Conservation (phyloP, 1,284 basidiomycete species). For the Rugosomyces carneus region DNA sequence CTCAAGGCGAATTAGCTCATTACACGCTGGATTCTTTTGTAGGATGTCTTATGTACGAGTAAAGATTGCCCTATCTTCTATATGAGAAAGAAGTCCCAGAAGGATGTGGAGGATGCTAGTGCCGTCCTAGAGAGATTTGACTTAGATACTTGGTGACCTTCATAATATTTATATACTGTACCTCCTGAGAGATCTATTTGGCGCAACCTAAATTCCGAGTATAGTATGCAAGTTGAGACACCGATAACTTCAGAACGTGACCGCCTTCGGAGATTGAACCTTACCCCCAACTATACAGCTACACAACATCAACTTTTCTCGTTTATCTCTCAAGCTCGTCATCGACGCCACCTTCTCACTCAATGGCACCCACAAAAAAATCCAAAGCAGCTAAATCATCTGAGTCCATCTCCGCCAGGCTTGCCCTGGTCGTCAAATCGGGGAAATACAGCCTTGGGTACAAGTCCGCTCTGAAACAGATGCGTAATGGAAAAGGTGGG, state of each 20-base stretch:
- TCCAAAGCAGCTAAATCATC: constrained; percentile 87
- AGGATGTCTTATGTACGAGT: constrained; percentile 95
- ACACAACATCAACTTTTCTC: neutral
- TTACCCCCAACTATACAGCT: constrained; percentile 25
- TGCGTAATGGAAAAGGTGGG: constrained; percentile 95
- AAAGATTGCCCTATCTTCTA: constrained; percentile 99
- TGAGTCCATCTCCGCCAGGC: constrained; percentile 93
- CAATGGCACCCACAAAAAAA: constrained; percentile 93
- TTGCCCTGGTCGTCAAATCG: constrained; percentile 98
- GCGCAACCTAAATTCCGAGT: no score
- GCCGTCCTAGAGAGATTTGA: constrained; percentile 80
- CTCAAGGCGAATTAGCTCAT: neutral
- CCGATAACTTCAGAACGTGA: neutral
- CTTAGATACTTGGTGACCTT: constrained; percentile 51
- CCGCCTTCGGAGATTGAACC: constrained; percentile 21
- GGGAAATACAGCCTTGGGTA: constrained; percentile 91
- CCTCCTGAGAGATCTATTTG: no score
- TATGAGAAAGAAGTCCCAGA: constrained; percentile 94
- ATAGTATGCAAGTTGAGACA: no score
- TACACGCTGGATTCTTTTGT: constrained; percentile 3
- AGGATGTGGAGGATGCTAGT: constrained; percentile 85
- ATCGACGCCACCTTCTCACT: constrained; percentile 21
- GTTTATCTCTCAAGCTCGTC: constrained; percentile 18
- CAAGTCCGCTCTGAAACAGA: constrained; percentile 97
- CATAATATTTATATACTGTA: neutral